These are phyloP conservation scores for Diaporthe sp. DNA, from an alignment of 2,329 filamentous ascomycete species.

Conservation along the genomic window DNA sequence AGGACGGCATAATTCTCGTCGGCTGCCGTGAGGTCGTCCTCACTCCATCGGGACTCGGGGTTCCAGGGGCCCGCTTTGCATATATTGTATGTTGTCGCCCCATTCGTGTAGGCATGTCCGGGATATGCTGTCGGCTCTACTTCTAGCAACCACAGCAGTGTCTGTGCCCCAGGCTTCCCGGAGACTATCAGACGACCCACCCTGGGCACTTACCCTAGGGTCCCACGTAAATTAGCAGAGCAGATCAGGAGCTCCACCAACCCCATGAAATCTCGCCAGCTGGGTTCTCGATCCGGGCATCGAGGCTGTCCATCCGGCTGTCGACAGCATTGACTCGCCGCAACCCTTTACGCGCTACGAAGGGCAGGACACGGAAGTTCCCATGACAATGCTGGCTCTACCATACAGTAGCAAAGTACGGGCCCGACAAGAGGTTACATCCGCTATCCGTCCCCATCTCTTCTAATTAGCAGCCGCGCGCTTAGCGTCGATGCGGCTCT, in stretches of 20 bases:
- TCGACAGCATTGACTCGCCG: neutral
- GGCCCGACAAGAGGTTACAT: constrained; percentile 2
- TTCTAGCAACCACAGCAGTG: neutral
- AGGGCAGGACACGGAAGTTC: neutral
- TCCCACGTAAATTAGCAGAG: constrained; percentile 26
- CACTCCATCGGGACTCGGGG: neutral
- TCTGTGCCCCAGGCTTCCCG: constrained; percentile 17
- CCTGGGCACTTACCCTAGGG: neutral
- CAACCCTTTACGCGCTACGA: neutral
- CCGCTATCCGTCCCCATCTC: neutral
- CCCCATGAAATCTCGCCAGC: constrained; percentile 28
- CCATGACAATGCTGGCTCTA: neutral
- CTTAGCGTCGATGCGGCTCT: constrained; percentile 3
- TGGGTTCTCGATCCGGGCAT: neutral
- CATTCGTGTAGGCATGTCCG: neutral
- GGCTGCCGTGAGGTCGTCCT: neutral
- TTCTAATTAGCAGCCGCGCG: constrained; percentile 4
- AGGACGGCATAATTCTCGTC: constrained; percentile 16
- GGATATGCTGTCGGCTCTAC: neutral
- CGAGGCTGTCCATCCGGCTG: neutral
- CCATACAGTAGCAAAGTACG: neutral
- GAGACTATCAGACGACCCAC: constrained; percentile 21
- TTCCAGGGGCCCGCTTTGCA: constrained; percentile 3
- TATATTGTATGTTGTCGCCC: constrained; percentile 15
- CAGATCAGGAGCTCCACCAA: constrained; percentile 21